These are phyloP conservation scores for Salix brachista DNA, from an alignment of 345 rosid species.

Conservation along the genomic window DNA sequence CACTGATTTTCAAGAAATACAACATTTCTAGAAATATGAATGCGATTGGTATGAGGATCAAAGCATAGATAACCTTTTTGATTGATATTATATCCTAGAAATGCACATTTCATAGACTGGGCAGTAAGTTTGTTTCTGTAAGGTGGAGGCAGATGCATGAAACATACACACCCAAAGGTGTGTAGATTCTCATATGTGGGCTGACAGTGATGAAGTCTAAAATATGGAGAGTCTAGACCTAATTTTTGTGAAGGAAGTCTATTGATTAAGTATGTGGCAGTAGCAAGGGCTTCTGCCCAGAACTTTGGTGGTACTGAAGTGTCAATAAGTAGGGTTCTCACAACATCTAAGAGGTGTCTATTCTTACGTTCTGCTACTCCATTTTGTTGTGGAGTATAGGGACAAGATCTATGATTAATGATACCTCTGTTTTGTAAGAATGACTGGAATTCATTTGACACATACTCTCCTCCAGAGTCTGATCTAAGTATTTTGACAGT, in stretches of 20 bases:
- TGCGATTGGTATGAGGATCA: not conserved
- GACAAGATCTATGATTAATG: not conserved
- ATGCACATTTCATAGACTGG: not conserved
- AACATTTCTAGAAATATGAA: too few species aligned
- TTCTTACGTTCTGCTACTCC: not conserved
- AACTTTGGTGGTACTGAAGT: not conserved
- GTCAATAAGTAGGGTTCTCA: not conserved
- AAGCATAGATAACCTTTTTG: not conserved
- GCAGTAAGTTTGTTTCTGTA: not conserved
- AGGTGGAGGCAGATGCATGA: not conserved
- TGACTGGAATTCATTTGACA: not conserved
- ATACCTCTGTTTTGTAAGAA: not conserved
- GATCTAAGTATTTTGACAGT: not conserved
- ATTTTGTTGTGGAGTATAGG: constrained; percentile 4
- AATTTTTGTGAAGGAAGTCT: not conserved
- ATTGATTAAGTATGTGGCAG: not conserved
- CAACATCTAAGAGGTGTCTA: not conserved
- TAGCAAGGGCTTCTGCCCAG: not conserved
- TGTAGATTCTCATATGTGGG: not conserved
- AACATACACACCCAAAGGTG: not conserved
- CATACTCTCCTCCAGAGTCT: not conserved
- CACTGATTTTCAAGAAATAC: not conserved
- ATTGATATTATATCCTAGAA: not conserved
- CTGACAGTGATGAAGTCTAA: not conserved
- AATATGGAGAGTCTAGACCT: not conserved